A percentile compares a stretch with the other conserved stretches of the same genome.
phyloP scores from a whole-genome alignment of 164 flowering plant genomes.

The Houttuynia cordata region DNA sequence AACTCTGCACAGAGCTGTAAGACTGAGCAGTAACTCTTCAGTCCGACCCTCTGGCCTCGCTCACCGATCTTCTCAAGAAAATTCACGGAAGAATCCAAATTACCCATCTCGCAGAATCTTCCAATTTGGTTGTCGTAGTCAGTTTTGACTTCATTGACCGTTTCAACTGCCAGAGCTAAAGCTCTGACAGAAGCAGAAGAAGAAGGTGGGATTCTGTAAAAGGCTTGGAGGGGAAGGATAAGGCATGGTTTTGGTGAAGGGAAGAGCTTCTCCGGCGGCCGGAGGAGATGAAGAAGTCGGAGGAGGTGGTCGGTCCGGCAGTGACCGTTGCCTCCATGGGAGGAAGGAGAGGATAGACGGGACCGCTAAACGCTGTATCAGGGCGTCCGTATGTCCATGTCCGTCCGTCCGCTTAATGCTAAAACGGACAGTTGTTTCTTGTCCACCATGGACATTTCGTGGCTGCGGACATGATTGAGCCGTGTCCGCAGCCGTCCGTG shows the following conservation, averaged over 20 bases:
- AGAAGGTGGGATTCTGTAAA: neutral
- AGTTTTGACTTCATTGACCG: neutral
- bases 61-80: slow-evolving; percentile 16
- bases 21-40: slow-evolving; percentile 28
- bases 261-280: neutral
- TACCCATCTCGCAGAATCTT: slow-evolving; percentile 35
- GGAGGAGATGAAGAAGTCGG: neutral
- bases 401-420: too few relatives aligned
- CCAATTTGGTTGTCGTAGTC: slow-evolving; percentile 18
- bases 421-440: too few relatives aligned
- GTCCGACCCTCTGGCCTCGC: slow-evolving; percentile 20
- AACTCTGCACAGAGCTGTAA: slow-evolving; percentile 54
- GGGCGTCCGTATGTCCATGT: too few relatives aligned
- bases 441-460: too few relatives aligned
- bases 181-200: neutral
- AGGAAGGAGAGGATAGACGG: too few relatives aligned
- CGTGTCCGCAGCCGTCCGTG: too few relatives aligned
- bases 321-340: neutral
- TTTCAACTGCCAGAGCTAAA: neutral
- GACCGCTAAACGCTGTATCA: too few relatives aligned
- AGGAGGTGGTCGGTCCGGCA: neutral
- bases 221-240: neutral
- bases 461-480: too few relatives aligned
- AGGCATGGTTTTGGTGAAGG: neutral
- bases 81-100: slow-evolving; percentile 35